Percentiles rank a stretch among this genome's conserved stretches.
These are phyloP conservation scores for Geotrichum restrictum DNA, from an alignment of 1,139 yeast genomes.

Conservation along the genomic window DNA sequence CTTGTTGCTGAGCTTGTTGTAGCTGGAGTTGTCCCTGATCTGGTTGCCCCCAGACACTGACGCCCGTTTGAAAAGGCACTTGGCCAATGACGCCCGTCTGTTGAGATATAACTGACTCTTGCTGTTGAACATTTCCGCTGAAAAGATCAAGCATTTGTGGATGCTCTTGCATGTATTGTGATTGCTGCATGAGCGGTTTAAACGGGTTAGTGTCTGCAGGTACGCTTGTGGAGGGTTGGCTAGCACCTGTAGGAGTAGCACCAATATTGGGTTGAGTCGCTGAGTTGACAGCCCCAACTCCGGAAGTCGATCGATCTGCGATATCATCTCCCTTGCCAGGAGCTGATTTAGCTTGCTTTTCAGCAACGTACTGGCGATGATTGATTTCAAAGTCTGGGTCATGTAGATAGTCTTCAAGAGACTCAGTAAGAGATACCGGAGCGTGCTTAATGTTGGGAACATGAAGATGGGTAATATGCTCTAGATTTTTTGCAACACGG, in stretches of 20 bases:
- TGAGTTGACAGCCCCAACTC: background rate
- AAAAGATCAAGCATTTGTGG: conserved; percentile 28
- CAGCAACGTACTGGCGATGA: conserved; percentile 71
- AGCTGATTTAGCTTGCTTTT: conserved; percentile 45
- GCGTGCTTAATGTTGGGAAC: conserved; percentile 97
- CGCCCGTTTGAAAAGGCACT: conserved; percentile 19
- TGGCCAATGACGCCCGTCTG: background rate
- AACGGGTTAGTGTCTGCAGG: conserved; percentile 29
- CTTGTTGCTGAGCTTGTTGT: conserved; percentile 5
- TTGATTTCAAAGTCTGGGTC: conserved; percentile 82
- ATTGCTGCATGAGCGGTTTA: conserved; percentile 19
- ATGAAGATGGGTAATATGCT: conserved; percentile 78
- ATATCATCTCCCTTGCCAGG: conserved; percentile 22
- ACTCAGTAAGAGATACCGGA: conserved; percentile 84
- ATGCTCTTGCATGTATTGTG: conserved; percentile 18
- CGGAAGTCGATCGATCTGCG: conserved; percentile 16
- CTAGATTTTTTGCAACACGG: conserved; percentile 83
- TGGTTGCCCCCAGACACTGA: conserved; percentile 23
- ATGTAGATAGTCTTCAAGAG: conserved; percentile 80
- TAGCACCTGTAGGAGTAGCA: conserved; percentile 28
- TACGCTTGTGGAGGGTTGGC: conserved; percentile 29
- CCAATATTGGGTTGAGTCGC: conserved; percentile 20
- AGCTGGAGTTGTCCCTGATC: conserved; percentile 24
- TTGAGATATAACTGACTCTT: conserved; percentile 22
- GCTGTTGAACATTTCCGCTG: conserved; percentile 25